phyloP scores from a whole-genome alignment of 345 rosid species.

The Eucalyptus grandis region DNA sequence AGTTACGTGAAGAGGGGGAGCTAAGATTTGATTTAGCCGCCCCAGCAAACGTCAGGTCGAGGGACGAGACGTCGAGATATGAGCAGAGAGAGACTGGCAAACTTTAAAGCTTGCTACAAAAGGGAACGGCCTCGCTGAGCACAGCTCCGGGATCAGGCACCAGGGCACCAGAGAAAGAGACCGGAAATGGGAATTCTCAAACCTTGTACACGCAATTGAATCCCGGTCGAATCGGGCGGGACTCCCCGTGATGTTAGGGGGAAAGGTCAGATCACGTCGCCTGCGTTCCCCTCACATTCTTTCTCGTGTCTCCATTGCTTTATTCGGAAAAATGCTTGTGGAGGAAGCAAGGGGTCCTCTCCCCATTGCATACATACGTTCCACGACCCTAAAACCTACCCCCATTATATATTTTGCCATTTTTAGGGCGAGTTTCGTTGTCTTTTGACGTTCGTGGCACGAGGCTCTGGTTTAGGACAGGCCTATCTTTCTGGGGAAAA shows the following conservation, averaged over 20 bases:
- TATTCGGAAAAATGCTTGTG: conserved; percentile 4
- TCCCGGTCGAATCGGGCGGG: not conserved
- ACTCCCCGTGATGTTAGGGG: not conserved
- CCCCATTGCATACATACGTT: not conserved
- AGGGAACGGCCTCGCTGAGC: not conserved
- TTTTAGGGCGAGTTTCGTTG: not conserved
- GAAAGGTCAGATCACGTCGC: not conserved
- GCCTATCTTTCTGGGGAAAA: not conserved
- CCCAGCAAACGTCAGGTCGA: not conserved
- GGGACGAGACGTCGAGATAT: not conserved
- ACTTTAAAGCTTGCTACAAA: not conserved
- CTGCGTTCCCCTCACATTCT: not conserved
- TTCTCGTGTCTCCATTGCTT: not conserved
- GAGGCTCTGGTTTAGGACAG: not conserved
- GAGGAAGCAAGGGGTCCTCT: conserved; percentile 17
- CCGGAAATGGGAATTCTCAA: conserved; percentile 12
- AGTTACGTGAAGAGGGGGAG: not conserved
- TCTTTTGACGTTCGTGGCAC: not conserved
- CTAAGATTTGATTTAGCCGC: not conserved
- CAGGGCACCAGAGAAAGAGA: not conserved
- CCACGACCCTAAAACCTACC: not conserved
- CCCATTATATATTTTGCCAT: conserved; percentile 5
- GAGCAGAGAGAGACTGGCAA: not conserved
- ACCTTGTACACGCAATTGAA: conserved; percentile 18
- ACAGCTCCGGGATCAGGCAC: not conserved